Evolutionary conservation across 1,284 basidiomycete genomes (phyloP), one percentile per base, ranked within the genome.

Genomic region (Ganoderma resinaceum): DNA sequence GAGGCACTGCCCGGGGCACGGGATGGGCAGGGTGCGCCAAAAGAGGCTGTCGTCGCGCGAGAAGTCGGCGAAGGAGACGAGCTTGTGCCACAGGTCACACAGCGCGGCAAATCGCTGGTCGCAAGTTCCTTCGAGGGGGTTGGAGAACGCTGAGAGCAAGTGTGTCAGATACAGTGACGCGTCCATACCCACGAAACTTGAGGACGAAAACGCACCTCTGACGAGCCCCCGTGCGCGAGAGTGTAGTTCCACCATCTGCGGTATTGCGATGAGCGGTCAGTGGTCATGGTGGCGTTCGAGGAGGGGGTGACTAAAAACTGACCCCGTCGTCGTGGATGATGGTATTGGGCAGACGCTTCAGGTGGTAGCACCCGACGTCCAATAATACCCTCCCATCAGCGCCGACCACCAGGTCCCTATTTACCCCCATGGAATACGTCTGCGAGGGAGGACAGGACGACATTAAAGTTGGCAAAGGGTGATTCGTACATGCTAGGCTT

Each of bases 21-120:
- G n/a, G 26, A 49, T 23, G 46, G 46, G 46, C 8, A 49, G 26
- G 23, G n/a, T 23, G 23, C n/a, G 46, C 46, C 46, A 49, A 12
- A 26, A 11, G n/a, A 49, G 46, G 26, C 46, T 49, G 46, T 49
- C 46, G 8, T 49, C 46, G 46, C 46, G 46, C n/a, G n/a, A n/a
- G 4, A 49, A 49, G 26, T 49, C 46, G 46, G 46, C 46, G 46
- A 49, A 49, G n/a, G 46, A 49, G n/a, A 26, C 46, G 8, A 49
- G 46, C 46, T 49, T 49, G n/a, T 49, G 46, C 46, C 46, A 49
- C n/a, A 49, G 46, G 46, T 49, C 46, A 23, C 46, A 49, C 23
- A 49, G 26, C 46, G 46, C 46, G 46, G 46, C 46, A 11, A 49
- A 49, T 8, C n/a, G 46, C 26, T n/a, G 8, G 7, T 49, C 46